A percentile compares a stretch with the other conserved stretches of the same genome.
phyloP scores from a whole-genome alignment of 1,139 yeast species.

The Candida pseudoviswanathii region DNA sequence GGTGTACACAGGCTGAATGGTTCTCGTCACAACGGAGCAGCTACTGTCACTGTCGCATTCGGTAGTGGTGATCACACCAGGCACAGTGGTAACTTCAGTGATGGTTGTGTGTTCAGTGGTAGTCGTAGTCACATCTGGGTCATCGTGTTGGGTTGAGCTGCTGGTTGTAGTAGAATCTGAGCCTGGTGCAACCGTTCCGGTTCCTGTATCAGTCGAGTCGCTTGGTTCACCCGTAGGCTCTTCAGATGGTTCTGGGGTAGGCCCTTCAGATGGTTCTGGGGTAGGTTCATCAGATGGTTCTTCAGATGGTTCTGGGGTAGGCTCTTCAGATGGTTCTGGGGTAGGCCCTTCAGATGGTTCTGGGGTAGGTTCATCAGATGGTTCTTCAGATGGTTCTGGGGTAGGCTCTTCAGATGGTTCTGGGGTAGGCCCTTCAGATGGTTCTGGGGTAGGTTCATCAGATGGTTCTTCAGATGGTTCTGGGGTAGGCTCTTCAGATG shows the following conservation, averaged over 20 bases:
- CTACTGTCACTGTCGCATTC: constrained; percentile 3
- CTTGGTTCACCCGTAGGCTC: background rate
- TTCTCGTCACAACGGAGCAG: background rate
- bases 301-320: constrained; percentile 3
- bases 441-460: background rate
- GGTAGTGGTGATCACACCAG: constrained; percentile 6
- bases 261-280: constrained; percentile 9
- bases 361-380: constrained; percentile 3
- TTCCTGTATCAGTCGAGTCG: constrained; percentile 5
- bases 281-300: constrained; percentile 6
- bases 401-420: constrained; percentile 4
- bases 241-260: constrained; percentile 5
- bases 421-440: constrained; percentile 5
- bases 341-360: background rate
- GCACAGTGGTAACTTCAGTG: constrained; percentile 4
- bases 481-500: constrained; percentile 5
- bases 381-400: constrained; percentile 1
- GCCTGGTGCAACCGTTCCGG: constrained; percentile 4
- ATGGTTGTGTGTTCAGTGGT: background rate
- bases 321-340: background rate
- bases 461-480: constrained; percentile 8
- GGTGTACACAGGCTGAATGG: constrained; percentile 3
- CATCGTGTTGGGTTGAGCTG: background rate
- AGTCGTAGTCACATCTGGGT: background rate
- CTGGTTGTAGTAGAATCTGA: background rate